Percentiles rank a stretch among this genome's conserved stretches.
Evolutionary conservation across 805 yeast species (phyloP).

Genomic region (Suhomyces sp.): DNA sequence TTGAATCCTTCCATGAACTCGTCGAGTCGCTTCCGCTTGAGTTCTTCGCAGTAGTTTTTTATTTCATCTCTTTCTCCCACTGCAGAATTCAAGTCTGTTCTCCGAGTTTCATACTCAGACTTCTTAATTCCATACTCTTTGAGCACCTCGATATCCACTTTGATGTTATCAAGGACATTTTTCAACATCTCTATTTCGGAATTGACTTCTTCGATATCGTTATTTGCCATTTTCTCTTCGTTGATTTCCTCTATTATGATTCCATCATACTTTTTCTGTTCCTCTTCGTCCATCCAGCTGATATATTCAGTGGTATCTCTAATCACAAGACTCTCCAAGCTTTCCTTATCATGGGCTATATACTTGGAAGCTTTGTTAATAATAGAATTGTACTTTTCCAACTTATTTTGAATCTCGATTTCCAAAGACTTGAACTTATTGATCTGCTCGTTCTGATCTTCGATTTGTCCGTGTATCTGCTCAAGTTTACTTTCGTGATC

Average conservation of each 20-base stretch:
- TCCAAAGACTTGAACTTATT: conserved; percentile 62
- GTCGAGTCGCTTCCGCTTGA: conserved; percentile 70
- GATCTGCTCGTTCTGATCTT: conserved; percentile 43
- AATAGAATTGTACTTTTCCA: conserved; percentile 52
- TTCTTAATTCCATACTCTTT: conserved; percentile 71
- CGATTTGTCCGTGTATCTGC: conserved; percentile 20
- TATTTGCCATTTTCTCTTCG: conserved; percentile 47
- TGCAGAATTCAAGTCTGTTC: conserved; percentile 64
- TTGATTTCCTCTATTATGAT: conserved; percentile 41
- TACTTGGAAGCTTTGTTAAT: conserved; percentile 39
- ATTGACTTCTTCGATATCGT: conserved; percentile 50
- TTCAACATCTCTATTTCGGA: conserved; percentile 54
- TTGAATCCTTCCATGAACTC: conserved; percentile 95
- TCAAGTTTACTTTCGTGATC: conserved; percentile 42
- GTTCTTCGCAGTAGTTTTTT: conserved; percentile 59
- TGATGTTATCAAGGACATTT: conserved; percentile 50
- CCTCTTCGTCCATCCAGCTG: conserved; percentile 48
- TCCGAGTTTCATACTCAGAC: conserved; percentile 61
- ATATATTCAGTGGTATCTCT: conserved; percentile 55
- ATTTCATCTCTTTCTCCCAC: conserved; percentile 63
- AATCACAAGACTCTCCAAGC: conserved; percentile 43
- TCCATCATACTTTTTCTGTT: conserved; percentile 32
- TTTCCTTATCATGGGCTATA: conserved; percentile 35
- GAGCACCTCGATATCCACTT: conserved; percentile 69
- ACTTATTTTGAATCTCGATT: conserved; percentile 60